These are phyloP conservation scores for Melanogaster broomeanus DNA, from an alignment of 768 basidiomycete species.

Conservation along the genomic window DNA sequence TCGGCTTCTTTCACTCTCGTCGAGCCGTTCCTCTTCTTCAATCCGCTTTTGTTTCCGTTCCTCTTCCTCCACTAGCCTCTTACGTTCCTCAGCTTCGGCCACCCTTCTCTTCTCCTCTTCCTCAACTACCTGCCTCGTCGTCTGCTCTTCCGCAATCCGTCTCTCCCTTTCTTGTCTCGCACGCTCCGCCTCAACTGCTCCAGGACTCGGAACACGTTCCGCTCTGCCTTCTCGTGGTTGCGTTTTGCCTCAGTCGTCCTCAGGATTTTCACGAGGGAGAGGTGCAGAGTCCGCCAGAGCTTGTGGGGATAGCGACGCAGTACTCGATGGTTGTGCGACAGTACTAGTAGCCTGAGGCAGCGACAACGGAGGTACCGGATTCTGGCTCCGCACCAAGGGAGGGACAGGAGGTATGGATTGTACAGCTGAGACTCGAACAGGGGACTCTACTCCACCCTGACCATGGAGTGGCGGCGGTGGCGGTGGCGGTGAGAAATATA, in stretches of 20 bases:
- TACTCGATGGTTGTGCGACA: conserved; percentile 10
- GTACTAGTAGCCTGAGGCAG: conserved; percentile 4
- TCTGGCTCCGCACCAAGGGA: background rate
- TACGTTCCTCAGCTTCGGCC: conserved; percentile 10
- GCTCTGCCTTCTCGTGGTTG: conserved; percentile 41
- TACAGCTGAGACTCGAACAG: background rate
- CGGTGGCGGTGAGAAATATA: conserved; percentile 20
- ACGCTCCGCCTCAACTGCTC: conserved; percentile 3
- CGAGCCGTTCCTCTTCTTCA: conserved; percentile 30
- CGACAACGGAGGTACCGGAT: conserved; percentile 7
- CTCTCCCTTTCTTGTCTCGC: conserved; percentile 13
- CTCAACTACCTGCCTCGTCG: conserved; percentile 10
- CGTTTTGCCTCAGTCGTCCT: conserved; percentile 37
- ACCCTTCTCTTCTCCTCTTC: background rate
- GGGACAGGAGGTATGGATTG: conserved; percentile 3
- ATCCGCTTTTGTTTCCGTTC: background rate
- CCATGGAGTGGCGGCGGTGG: conserved; percentile 14
- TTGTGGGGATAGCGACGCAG: conserved; percentile 21
- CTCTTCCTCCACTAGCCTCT: conserved; percentile 21
- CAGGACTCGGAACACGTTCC: background rate
- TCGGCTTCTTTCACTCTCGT: conserved; percentile 33
- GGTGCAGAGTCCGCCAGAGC: background rate
- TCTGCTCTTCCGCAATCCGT: conserved; percentile 37
- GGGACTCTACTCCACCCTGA: background rate
- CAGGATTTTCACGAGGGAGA: conserved; percentile 24